Conservation (phyloP, 139 green algal genomes). For the Klebsormidium nitens region DNA sequence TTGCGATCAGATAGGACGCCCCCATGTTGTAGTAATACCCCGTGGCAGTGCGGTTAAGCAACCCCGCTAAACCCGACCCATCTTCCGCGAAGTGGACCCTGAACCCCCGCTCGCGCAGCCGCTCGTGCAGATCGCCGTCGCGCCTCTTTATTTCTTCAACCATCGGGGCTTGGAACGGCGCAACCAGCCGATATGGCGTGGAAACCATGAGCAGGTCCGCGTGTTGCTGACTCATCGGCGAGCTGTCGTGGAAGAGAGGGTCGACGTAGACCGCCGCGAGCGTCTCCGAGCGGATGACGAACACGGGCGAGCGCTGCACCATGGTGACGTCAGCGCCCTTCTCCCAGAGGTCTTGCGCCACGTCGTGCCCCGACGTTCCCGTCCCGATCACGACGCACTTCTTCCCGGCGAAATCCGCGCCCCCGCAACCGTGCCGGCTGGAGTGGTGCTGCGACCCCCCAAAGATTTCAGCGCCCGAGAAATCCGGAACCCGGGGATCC, state of each 20-base stretch:
- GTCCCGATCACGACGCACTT: background rate
- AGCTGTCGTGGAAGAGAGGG: no score
- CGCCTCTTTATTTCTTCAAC: background rate
- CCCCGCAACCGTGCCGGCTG: background rate
- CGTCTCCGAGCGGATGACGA: background rate
- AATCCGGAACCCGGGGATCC: background rate
- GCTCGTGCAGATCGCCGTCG: background rate
- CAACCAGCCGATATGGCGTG: background rate
- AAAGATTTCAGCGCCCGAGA: background rate
- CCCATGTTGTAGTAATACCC: background rate
- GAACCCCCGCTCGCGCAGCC: background rate
- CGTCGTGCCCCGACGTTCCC: background rate
- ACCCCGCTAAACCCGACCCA: background rate
- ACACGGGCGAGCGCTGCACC: background rate
- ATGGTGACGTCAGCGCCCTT: background rate
- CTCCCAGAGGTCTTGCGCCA: background rate
- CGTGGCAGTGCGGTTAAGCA: background rate
- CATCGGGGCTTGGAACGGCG: background rate
- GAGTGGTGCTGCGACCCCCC: background rate
- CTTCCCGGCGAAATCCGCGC: background rate
- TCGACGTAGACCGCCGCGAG: background rate
- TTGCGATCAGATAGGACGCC: background rate
- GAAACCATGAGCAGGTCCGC: background rate
- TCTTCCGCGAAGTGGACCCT: background rate
- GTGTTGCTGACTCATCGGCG: no score